phyloP scores from a whole-genome alignment of 345 rosid species.

The Citrus maxima region DNA sequence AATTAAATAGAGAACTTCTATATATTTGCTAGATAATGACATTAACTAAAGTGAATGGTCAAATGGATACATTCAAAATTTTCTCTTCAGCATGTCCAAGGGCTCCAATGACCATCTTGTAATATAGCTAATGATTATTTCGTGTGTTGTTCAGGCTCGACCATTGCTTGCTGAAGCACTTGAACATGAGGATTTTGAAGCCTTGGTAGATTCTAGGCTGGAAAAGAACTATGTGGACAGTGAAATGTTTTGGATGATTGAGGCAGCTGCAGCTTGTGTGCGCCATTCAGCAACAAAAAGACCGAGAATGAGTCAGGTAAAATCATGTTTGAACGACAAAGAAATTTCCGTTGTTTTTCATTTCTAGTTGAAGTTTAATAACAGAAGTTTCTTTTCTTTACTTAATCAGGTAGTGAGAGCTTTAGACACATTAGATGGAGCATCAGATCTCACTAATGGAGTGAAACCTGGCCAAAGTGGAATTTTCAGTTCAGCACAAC shows the following conservation, averaged over 20 bases:
- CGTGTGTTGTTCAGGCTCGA: slow-evolving; percentile 57
- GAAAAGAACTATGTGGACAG: slow-evolving; percentile 49
- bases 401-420: slow-evolving; percentile 75
- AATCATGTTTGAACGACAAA: background rate
- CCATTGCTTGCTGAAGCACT: slow-evolving; percentile 79
- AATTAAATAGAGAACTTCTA: background rate
- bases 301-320: slow-evolving; percentile 95
- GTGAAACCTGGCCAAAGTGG: slow-evolving; percentile 93
- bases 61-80: background rate
- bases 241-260: slow-evolving; percentile 92
- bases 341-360: background rate
- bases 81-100: background rate
- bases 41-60: background rate
- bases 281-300: slow-evolving; percentile 88
- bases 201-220: slow-evolving; percentile 67
- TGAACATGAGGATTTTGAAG: slow-evolving; percentile 64
- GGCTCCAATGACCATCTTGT: background rate
- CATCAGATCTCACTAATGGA: slow-evolving; percentile 79
- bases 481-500: slow-evolving; percentile 67
- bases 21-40: background rate
- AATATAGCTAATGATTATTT: background rate
- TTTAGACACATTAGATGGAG: slow-evolving; percentile 66
- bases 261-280: slow-evolving; percentile 97
- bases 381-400: background rate
- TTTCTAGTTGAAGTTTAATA: background rate